These are phyloP conservation scores for Aspergillus sp. DNA, from an alignment of 2,329 filamentous ascomycete genomes.

Conservation along the genomic window DNA sequence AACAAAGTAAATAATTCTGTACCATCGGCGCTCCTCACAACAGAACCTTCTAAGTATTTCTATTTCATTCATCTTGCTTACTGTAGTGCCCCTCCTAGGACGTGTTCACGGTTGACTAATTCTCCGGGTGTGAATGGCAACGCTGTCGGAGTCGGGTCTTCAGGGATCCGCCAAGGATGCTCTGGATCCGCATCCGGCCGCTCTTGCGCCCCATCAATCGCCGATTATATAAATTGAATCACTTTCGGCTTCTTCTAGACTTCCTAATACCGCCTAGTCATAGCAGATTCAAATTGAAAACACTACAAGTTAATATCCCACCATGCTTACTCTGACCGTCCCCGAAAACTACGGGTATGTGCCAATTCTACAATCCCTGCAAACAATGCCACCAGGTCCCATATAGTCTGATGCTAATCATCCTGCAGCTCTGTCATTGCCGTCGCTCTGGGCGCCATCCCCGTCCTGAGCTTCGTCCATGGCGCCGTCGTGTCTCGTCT, in stretches of 20 bases:
- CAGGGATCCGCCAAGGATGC: not conserved
- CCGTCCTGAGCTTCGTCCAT: slow-evolving; percentile 56
- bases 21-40: not conserved
- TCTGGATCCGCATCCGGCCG: not conserved
- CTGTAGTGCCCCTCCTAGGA: not conserved
- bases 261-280: not conserved
- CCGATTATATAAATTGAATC: not conserved
- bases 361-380: not conserved
- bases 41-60: not conserved
- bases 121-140: not conserved
- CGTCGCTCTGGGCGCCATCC: slow-evolving; percentile 56
- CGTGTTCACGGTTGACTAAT: not conserved
- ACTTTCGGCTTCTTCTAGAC: not conserved
- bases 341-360: slow-evolving; percentile 53
- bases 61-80: not conserved
- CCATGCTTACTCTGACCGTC: slow-evolving; percentile 46
- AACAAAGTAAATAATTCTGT: not conserved
- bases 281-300: not conserved
- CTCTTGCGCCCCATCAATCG: not conserved
- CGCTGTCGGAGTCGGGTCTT: not conserved
- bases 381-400: not conserved
- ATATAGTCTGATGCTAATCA: not conserved
- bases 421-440: slow-evolving; percentile 55
- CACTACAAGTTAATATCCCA: slow-evolving; percentile 13
- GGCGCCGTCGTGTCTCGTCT: slow-evolving; percentile 46